Evolutionary conservation across 306 rosid genomes (phyloP).

Genomic region (Heteromeles arbutifolia): DNA sequence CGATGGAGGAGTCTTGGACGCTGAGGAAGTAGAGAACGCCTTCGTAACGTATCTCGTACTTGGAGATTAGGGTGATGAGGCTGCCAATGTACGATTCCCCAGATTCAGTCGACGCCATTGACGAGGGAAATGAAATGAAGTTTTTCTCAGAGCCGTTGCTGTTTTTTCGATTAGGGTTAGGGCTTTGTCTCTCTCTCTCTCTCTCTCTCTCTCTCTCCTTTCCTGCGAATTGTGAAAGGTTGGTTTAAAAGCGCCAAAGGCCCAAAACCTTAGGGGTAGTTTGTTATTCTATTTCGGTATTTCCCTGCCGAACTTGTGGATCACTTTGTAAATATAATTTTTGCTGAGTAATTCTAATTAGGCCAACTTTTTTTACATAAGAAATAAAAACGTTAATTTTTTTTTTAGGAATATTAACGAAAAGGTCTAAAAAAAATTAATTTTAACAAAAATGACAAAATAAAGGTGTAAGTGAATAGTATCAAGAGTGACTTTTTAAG

Average conservation of each 20-base stretch:
- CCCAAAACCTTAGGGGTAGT: neutral
- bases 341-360: too few relatives aligned
- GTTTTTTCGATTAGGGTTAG: neutral
- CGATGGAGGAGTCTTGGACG: constrained; percentile 49
- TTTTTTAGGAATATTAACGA: too few relatives aligned
- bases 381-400: too few relatives aligned
- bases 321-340: too few relatives aligned
- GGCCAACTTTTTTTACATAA: too few relatives aligned
- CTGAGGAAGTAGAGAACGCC: constrained; percentile 49
- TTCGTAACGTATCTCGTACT: constrained; percentile 70
- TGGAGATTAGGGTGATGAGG: constrained; percentile 59
- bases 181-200: neutral
- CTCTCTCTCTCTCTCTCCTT: neutral
- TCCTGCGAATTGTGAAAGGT: neutral
- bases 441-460: too few relatives aligned
- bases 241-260: neutral
- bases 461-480: too few relatives aligned
- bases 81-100: constrained; percentile 50
- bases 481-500: too few relatives aligned
- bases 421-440: rapidly evolving
- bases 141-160: constrained; percentile 5
- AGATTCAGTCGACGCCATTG: constrained; percentile 40
- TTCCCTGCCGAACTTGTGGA: too few relatives aligned
- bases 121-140: neutral
- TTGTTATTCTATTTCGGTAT: too few relatives aligned